Evolutionary conservation across 2,329 filamentous ascomycete genomes (phyloP), one percentile per base, ranked within the genome.

Genomic region (Aspergillus brasiliensis): DNA sequence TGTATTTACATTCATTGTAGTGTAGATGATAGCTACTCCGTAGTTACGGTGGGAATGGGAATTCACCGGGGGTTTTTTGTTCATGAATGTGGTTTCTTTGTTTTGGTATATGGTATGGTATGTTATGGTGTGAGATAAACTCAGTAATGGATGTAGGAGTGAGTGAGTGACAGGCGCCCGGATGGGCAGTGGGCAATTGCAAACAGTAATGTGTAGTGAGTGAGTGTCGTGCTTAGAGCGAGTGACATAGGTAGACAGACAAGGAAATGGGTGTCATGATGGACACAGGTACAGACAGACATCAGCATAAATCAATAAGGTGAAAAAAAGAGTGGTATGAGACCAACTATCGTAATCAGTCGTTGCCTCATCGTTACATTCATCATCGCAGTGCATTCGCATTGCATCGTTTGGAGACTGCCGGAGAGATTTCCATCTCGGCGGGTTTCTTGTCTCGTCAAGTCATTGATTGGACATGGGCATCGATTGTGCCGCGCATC

Each of bases 271-370:
- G 31, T 19, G 38, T 25, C 23, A 19, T 11, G 27, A 23, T 27
- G 17, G 21, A 53, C 37, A 31, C 19, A 37, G 13, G 6, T 13
- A 51, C 28, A 52, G 51, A 25, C 6, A 28, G 37, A 11, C 25
- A 55, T 28, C 40, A 54, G 49, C n/a, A 34, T 15, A 34, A 51
- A 34, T 21, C 17, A 51, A 17, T 13, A 34, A 19, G n/a, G 17
- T 8, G n/a, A 51, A 23, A 25, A 21, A 54, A 54, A 28, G 49
- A 49, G 23, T 49, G 46, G 46, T 21, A 49, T 48, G 44, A 48
- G 44, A 5, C 15, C 49, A 52, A 52, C 49, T 37, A 28, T 52
- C 23, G 19, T 42, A 17, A 31, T 28, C 23, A 37, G 17, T 23
- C 37, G 34, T 40, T 42, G 34, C 19, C 51, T 31, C 51, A 54